phyloP scores from a whole-genome alignment of 2,329 filamentous ascomycete species.

The Monilinia fructicola region DNA sequence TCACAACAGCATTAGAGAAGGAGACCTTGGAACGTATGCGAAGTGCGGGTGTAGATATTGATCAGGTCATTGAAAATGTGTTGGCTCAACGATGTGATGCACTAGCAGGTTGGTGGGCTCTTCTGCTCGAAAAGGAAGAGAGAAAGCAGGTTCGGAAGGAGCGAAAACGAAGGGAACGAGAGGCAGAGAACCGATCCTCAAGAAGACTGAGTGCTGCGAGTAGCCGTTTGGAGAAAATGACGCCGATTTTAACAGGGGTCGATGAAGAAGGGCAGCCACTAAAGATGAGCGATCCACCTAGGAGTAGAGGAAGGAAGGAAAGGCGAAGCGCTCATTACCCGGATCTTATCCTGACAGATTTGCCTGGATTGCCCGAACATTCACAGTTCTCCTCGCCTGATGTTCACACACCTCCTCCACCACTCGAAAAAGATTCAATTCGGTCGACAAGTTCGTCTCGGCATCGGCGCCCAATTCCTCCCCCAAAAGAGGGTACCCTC shows the following conservation, averaged over 20 bases:
- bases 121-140: slow-evolving; percentile 91
- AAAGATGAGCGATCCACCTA: slow-evolving; percentile 54
- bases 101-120: slow-evolving; percentile 92
- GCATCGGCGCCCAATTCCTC: slow-evolving; percentile 72
- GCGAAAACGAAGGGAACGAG: slow-evolving; percentile 79
- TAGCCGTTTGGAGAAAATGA: slow-evolving; percentile 78
- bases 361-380: slow-evolving; percentile 73
- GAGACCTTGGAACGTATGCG: slow-evolving; percentile 91
- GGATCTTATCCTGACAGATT: slow-evolving; percentile 67
- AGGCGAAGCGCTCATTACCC: slow-evolving; percentile 67
- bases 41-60: slow-evolving; percentile 89
- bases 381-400: slow-evolving; percentile 39
- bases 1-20: slow-evolving; percentile 83
- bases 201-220: slow-evolving; percentile 86
- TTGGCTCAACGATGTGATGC: slow-evolving; percentile 85
- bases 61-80: slow-evolving; percentile 92
- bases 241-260: slow-evolving; percentile 73
- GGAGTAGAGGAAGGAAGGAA: slow-evolving; percentile 73
- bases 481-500: slow-evolving; percentile 77
- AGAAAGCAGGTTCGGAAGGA: slow-evolving; percentile 80
- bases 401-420: slow-evolving; percentile 58
- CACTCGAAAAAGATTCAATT: slow-evolving; percentile 75
- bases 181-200: slow-evolving; percentile 75
- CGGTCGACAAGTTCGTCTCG: slow-evolving; percentile 76
- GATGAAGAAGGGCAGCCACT: slow-evolving; percentile 66